Percentiles rank a stretch among this genome's conserved stretches.
These are phyloP conservation scores for Pseudognaphalium luteoalbum DNA, from an alignment of 129 eudicot species.

Conservation along the genomic window DNA sequence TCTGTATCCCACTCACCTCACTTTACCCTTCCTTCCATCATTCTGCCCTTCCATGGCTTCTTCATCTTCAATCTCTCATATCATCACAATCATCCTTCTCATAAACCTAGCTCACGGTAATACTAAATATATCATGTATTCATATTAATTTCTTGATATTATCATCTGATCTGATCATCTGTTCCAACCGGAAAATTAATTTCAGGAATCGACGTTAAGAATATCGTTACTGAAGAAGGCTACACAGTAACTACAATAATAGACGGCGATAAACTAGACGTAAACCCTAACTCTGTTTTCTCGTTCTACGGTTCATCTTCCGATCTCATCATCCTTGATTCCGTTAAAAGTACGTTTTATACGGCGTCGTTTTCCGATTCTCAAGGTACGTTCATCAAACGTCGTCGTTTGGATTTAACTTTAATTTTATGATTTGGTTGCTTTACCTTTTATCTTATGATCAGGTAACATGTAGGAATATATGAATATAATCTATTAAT, in stretches of 20 bases:
- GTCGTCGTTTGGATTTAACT: no score
- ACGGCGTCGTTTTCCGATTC: no score
- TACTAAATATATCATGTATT: background rate
- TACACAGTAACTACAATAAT: constrained; percentile 64
- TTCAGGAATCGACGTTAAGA: constrained; percentile 26
- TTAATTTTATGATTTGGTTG: no score
- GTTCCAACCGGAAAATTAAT: constrained; percentile 6
- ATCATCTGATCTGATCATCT: background rate
- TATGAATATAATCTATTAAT: no score
- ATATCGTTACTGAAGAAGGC: constrained; percentile 57
- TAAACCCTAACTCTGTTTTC: no score
- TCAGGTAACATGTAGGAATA: no score
- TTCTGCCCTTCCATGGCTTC: constrained; percentile 35
- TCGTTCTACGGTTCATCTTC: no score
- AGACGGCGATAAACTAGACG: constrained; percentile 13
- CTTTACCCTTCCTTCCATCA: constrained; percentile 22
- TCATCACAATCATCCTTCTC: constrained; percentile 32
- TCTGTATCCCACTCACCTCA: background rate
- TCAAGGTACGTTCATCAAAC: no score
- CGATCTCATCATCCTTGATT: no score
- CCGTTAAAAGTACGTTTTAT: no score
- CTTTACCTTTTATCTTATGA: no score
- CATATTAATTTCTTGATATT: background rate
- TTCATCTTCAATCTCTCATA: constrained; percentile 14
- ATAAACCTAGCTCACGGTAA: constrained; percentile 28